Percentiles rank a stretch among this genome's conserved stretches.
phyloP scores from a whole-genome alignment of 441 rosid species.

The Manihot esculenta region DNA sequence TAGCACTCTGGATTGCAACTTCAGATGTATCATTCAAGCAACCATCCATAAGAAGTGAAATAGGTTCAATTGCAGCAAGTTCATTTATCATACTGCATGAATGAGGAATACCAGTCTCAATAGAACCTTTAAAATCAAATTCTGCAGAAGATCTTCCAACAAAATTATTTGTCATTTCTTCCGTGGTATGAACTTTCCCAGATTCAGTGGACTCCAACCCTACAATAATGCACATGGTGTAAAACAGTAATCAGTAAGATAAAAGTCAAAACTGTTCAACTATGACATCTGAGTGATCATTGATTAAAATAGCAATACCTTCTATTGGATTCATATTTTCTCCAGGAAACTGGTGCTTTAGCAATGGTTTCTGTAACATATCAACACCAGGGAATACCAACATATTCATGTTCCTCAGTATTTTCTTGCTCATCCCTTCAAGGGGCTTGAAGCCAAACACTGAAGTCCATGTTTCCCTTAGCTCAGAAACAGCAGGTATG shows the following conservation, averaged over 20 bases:
- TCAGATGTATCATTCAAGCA: constrained; percentile 35
- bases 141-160: constrained; percentile 17
- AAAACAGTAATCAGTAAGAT: constrained; percentile 5
- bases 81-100: constrained; percentile 23
- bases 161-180: constrained; percentile 28
- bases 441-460: constrained; percentile 79
- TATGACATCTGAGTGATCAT: neutral
- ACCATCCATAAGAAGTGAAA: constrained; percentile 27
- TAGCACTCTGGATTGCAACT: constrained; percentile 4
- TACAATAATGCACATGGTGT: constrained; percentile 25
- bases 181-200: constrained; percentile 26
- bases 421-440: constrained; percentile 39
- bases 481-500: constrained; percentile 90
- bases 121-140: constrained; percentile 37
- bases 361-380: constrained; percentile 72
- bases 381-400: constrained; percentile 91
- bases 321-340: constrained; percentile 21
- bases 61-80: constrained; percentile 31
- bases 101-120: constrained; percentile 23
- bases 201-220: constrained; percentile 31
- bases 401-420: constrained; percentile 64
- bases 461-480: constrained; percentile 83
- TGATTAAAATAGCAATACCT: constrained; percentile 36
- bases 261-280: neutral
- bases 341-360: constrained; percentile 28